These are phyloP conservation scores for Singerocomus inundabilis DNA, from an alignment of 1,284 basidiomycete species.

Conservation along the genomic window DNA sequence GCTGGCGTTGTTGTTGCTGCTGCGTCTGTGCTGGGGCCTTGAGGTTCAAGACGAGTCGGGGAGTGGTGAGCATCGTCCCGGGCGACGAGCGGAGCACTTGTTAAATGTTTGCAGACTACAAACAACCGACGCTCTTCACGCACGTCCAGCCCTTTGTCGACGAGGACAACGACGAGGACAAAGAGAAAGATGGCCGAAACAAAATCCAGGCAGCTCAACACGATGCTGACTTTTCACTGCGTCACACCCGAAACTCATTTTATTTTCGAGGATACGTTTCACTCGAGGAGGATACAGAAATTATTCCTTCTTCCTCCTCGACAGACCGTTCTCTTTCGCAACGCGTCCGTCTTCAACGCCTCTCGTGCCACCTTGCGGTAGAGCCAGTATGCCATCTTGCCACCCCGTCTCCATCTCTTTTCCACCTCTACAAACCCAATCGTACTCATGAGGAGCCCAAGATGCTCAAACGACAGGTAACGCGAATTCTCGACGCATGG, in stretches of 20 bases:
- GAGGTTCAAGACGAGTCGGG: slow-evolving; percentile 34
- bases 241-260: slow-evolving; percentile 10
- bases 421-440: slow-evolving; percentile 66
- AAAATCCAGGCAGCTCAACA: slow-evolving; percentile 3
- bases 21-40: slow-evolving; percentile 27
- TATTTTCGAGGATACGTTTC: neutral
- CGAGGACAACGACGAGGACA: slow-evolving; percentile 9
- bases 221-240: slow-evolving; percentile 9
- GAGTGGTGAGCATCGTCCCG: slow-evolving; percentile 33
- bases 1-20: slow-evolving; percentile 24
- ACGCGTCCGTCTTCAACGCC: slow-evolving; percentile 27
- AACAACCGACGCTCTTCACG: slow-evolving; percentile 28
- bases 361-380: slow-evolving; percentile 45
- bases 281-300: slow-evolving; percentile 57
- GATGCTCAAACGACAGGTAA: slow-evolving; percentile 63
- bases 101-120: slow-evolving; percentile 23
- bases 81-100: slow-evolving; percentile 18
- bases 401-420: slow-evolving; percentile 59
- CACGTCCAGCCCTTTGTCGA: slow-evolving; percentile 7
- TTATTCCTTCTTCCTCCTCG: slow-evolving; percentile 76
- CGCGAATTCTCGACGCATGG: slow-evolving; percentile 84
- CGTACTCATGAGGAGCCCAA: slow-evolving; percentile 55
- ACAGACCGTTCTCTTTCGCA: slow-evolving; percentile 58
- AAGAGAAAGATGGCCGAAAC: slow-evolving; percentile 7
- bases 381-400: slow-evolving; percentile 79